These are phyloP conservation scores for Maudiozyma humilis DNA, from an alignment of 1,139 yeast genomes.

Conservation along the genomic window DNA sequence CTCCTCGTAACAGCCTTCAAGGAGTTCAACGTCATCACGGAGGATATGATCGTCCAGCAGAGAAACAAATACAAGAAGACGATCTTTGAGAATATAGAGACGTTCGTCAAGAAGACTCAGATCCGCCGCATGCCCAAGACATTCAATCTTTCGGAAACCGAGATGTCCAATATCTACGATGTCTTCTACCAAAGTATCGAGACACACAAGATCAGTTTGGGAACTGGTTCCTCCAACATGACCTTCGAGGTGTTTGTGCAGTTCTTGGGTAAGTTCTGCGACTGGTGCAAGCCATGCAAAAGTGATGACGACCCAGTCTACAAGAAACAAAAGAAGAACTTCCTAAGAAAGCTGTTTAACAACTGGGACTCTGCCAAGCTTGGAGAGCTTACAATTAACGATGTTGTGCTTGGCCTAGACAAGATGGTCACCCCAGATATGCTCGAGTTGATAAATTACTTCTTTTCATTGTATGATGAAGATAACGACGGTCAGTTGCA, in stretches of 20 bases:
- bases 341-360: slow-evolving; percentile 56
- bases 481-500: slow-evolving; percentile 56
- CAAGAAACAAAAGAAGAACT: slow-evolving; percentile 33
- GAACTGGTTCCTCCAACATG: slow-evolving; percentile 67
- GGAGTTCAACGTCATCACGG: slow-evolving; percentile 77
- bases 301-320: slow-evolving; percentile 34
- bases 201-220: slow-evolving; percentile 54
- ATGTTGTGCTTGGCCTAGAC: slow-evolving; percentile 67
- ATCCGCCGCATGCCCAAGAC: slow-evolving; percentile 75
- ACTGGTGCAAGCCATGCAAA: slow-evolving; percentile 52
- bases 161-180: slow-evolving; percentile 70
- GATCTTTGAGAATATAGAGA: slow-evolving; percentile 76
- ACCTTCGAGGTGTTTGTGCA: slow-evolving; percentile 60
- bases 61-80: slow-evolving; percentile 66
- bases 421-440: slow-evolving; percentile 62
- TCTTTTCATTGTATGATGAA: slow-evolving; percentile 65
- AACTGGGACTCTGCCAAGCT: slow-evolving; percentile 56
- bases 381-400: slow-evolving; percentile 56
- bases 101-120: slow-evolving; percentile 88
- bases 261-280: slow-evolving; percentile 74
- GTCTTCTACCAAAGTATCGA: slow-evolving; percentile 75
- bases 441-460: slow-evolving; percentile 70
- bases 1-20: slow-evolving; percentile 84
- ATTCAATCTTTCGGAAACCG: slow-evolving; percentile 46
- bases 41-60: slow-evolving; percentile 59